A percentile compares a stretch with the other conserved stretches of the same genome.
phyloP scores from a whole-genome alignment of 768 basidiomycete species.

The Leccinum longicurvipes region DNA sequence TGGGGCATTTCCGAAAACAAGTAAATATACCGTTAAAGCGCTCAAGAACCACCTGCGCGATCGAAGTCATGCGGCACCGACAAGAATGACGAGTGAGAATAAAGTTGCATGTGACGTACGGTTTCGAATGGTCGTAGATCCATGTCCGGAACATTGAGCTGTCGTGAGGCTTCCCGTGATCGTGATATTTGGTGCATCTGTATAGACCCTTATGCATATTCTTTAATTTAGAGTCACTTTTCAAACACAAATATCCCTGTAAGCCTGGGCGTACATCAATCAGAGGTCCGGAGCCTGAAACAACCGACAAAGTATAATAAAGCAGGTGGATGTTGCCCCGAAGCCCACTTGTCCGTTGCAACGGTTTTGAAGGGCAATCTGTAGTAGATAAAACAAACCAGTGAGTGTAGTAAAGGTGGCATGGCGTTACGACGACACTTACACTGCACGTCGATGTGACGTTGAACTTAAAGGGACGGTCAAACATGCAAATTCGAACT shows the following conservation, averaged over 20 bases:
- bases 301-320: too few relatives aligned
- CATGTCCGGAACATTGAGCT: neutral
- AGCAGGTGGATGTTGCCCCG: too few relatives aligned
- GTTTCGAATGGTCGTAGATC: conserved; percentile 2
- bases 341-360: too few relatives aligned
- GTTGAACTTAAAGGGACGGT: too few relatives aligned
- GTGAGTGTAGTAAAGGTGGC: too few relatives aligned
- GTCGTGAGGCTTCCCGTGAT: neutral
- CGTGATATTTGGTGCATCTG: neutral
- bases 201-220: neutral
- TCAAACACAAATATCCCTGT: neutral
- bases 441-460: too few relatives aligned
- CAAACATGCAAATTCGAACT: too few relatives aligned
- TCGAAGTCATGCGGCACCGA: neutral
- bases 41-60: neutral
- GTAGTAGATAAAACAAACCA: too few relatives aligned
- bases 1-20: neutral
- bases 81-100: neutral
- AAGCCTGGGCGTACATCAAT: neutral
- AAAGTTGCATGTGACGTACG: neutral
- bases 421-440: too few relatives aligned
- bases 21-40: neutral
- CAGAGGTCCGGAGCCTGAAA: too few relatives aligned
- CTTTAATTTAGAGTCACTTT: neutral
- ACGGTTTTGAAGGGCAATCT: too few relatives aligned